phyloP scores from a whole-genome alignment of 345 rosid genomes.

The Nephelium lappaceum region DNA sequence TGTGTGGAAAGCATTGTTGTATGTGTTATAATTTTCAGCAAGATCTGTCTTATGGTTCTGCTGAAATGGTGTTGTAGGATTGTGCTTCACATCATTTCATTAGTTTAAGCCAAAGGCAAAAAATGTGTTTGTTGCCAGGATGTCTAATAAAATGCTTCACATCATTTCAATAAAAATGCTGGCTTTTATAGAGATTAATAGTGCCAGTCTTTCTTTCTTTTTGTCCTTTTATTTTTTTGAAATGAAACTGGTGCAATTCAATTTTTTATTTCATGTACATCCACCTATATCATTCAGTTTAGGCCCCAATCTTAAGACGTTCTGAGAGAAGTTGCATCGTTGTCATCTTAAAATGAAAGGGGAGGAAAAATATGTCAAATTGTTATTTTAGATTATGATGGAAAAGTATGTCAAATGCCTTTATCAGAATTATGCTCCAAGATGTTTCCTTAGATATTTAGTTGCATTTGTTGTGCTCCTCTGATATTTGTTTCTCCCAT shows the following conservation, averaged over 20 bases:
- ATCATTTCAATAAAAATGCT: too few relatives aligned
- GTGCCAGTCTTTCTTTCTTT: background rate
- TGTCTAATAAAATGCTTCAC: background rate
- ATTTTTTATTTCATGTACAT: background rate
- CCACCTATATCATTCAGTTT: background rate
- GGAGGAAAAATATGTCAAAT: background rate
- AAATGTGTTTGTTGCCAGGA: background rate
- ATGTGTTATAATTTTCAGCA: background rate
- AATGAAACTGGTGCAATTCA: background rate
- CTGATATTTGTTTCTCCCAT: constrained; percentile 7
- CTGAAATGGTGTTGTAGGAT: background rate
- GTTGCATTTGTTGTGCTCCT: constrained; percentile 21
- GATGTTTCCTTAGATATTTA: background rate
- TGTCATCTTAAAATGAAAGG: background rate
- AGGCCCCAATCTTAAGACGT: background rate
- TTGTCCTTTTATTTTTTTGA: too few relatives aligned
- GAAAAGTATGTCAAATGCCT: background rate
- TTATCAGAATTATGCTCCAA: background rate
- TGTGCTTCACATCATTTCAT: background rate
- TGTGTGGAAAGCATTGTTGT: too few relatives aligned
- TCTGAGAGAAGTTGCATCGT: background rate
- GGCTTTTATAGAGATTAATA: too few relatives aligned
- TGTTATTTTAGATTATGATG: background rate
- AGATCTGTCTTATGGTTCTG: background rate
- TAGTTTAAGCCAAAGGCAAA: background rate